A percentile compares a stretch with the other conserved stretches of the same genome.
Evolutionary conservation across 306 rosid genomes (phyloP).

Genomic region (Coriaria nepalensis): DNA sequence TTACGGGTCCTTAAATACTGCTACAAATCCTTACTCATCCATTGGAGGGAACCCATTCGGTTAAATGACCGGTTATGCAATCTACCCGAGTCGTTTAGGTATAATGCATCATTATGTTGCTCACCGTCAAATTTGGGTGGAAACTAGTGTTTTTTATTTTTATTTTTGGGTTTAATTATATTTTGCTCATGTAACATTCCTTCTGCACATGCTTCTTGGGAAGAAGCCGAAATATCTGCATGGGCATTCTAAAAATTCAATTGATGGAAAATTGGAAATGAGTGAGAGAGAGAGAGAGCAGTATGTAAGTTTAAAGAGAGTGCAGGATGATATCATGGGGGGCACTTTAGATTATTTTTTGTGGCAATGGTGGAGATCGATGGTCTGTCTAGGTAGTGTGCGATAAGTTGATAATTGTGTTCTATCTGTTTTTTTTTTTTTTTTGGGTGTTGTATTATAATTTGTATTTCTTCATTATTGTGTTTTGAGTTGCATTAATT

Average conservation of each 20-base stretch:
- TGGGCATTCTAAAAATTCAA: conserved; percentile 3
- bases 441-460: conserved; percentile 2
- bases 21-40: conserved; percentile 38
- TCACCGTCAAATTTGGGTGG: conserved; percentile 34
- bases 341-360: conserved; percentile 4
- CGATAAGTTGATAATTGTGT: conserved; percentile 4
- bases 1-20: conserved; percentile 43
- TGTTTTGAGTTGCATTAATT: neutral
- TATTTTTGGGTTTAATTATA: neutral
- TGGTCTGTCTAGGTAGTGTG: conserved; percentile 3
- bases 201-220: no score
- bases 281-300: conserved; percentile 1
- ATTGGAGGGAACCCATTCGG: conserved; percentile 81
- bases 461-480: conserved; percentile 6
- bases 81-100: conserved; percentile 16
- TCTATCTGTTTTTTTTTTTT: neutral
- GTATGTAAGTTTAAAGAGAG: neutral
- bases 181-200: no score
- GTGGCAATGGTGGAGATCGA: conserved; percentile 1
- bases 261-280: neutral
- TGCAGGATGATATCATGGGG: conserved; percentile 1
- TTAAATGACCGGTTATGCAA: conserved; percentile 18
- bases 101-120: conserved; percentile 31
- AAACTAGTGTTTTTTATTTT: conserved; percentile 28
- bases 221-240: neutral